Base-by-base conservation (phyloP, 768 basidiomycete genomes). In the Cystobasidium tubakii region DNA sequence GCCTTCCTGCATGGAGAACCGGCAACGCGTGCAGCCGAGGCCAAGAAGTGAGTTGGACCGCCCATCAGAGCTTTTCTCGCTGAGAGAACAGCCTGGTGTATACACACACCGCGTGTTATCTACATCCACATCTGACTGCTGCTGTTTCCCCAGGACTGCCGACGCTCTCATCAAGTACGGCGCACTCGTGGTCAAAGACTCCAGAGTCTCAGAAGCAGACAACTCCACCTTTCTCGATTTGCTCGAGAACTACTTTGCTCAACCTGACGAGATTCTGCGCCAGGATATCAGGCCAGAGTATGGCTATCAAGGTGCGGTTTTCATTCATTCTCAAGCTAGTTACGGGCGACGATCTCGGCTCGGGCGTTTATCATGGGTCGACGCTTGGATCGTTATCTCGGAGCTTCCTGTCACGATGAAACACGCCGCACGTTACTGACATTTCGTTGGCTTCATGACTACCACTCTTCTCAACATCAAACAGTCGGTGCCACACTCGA, bases 191-290 rank as follows among this genome's bases (percentile, higher is more conserved):
- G 83, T 96, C 46, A 88, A 86, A 69, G 94, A 96, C 81, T 89
- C 89, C 17, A 86, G 93, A 15, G 91, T 93, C 25, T 86, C 87
- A 2, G 90, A 91, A 78, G 83, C 86, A 27, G 90, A 92, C 81
- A 97, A 98, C 80, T 79, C 84, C 34, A 82, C 83, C 15, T 97
- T 97, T 80, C 85, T 98, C 46, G 90, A 96, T 82, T 84, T 95
- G 60, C 84, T 94, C 53, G 94, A 98, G 80, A 91, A 94, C 81
- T 98, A 98, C 81, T 98, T 98, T 79, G 84, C 85, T 7, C 92
- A 92, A 80, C 85, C 88, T 0, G 79, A 84, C 39, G 82, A 82
- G 1, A 84, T 83, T 0, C 83, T 97, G 71, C 84, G 85, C 83
- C 84, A 86, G 76, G 94, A 97, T 75, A 88, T 91, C 79, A 86